These are phyloP conservation scores for Acer campestre DNA, from an alignment of 345 rosid species.

Conservation along the genomic window DNA sequence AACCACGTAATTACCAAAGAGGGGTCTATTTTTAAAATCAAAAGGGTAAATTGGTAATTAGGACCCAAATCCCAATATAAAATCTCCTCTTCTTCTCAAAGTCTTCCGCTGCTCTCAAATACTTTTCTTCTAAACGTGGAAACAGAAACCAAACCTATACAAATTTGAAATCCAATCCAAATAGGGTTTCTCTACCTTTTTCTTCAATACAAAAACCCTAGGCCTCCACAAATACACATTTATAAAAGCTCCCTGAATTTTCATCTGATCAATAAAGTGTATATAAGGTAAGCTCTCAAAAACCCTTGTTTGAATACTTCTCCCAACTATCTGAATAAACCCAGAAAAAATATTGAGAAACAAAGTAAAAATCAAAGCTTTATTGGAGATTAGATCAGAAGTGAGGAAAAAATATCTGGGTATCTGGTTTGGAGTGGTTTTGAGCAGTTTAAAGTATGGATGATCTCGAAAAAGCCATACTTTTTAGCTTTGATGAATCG, in stretches of 20 bases:
- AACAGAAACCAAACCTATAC: constrained; percentile 18
- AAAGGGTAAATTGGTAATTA: constrained; percentile 7
- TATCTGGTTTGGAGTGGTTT: constrained; percentile 20
- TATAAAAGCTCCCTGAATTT: constrained; percentile 15
- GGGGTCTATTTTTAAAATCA: neutral
- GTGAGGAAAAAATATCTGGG: constrained; percentile 18
- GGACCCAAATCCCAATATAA: too few species aligned
- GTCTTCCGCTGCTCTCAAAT: neutral
- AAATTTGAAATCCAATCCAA: constrained; percentile 5
- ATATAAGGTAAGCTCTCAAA: constrained; percentile 26
- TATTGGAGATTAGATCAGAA: neutral
- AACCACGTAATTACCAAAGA: neutral
- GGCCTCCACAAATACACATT: neutral
- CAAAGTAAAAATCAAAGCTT: neutral
- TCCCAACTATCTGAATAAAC: neutral
- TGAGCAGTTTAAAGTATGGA: constrained; percentile 55
- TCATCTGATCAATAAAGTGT: constrained; percentile 16
- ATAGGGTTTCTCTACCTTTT: constrained; percentile 2
- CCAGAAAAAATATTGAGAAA: neutral
- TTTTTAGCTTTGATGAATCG: constrained; percentile 75
- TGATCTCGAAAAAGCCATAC: constrained; percentile 82
- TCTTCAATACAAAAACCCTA: constrained; percentile 14
- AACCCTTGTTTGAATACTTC: neutral
- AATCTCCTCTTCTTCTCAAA: neutral
- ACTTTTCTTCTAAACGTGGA: neutral